Evolutionary conservation across 148 eudicot species (phyloP), one percentile per base, ranked within the genome.

Genomic region (Spergularia bocconei): DNA sequence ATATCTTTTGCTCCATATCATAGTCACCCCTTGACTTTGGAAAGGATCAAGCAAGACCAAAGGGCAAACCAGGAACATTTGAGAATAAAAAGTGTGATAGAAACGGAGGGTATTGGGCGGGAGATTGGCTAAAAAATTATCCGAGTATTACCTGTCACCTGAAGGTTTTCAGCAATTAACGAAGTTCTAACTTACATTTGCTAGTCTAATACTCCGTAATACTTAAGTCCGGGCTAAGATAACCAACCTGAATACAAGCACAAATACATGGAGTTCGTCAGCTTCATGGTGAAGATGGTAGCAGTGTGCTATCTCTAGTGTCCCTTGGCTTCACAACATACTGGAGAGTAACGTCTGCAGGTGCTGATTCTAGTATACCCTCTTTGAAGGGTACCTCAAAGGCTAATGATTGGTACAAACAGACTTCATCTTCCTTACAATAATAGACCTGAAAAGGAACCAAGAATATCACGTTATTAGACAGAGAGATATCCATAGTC

Each of bases 341-440:
- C 8, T 87, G 75, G n/a, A 94, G 88, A 29, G 82, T 76, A 58
- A 94, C 77, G 61, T 88, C 87, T 38, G 82, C 81, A 4, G 88
- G 86, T 41, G 83, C 59, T 16, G 91, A 83, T 77, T 85, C 87
- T 63, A 89, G 78, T 68, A 44, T 78, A 21, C 75, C 91, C 79
- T 91, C 98, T 84, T 86, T 71, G 62, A 94, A 94, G 55, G 88
- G 82, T 14, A 94, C 86, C 80, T 91, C 93, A 77, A 94, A 91
- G 70, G 85, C 91, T 70, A 94, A 81, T 38, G 97, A 86, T 65
- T 94, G 93, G 69, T 91, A 94, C 70, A 94, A 82, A 77, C 98
- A 91, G 52, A 94, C 91, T 77, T 94, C 98, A 57, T 94, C 96
- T 83, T 91, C 98, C 72, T 94, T 91, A 17, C 98, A 94, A 73